Evolutionary conservation across 1,284 basidiomycete species (phyloP).

Genomic region (Trichosporon coremiiforme): DNA sequence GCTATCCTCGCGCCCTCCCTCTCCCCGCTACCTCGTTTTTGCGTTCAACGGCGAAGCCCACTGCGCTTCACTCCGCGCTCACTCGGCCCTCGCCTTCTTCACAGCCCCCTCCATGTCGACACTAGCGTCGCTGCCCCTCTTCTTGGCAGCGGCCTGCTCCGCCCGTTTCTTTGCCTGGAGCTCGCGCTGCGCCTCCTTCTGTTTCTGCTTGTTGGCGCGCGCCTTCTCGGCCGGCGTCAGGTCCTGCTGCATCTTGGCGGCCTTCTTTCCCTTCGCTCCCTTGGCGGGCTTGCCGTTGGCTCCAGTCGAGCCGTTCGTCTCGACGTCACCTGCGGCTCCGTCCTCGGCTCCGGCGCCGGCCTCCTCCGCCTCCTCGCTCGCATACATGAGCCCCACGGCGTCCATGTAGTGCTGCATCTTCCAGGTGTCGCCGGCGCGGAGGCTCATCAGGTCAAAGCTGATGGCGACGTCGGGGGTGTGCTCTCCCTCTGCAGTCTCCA

Average conservation of each 20-base stretch:
- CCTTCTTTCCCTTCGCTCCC: neutral
- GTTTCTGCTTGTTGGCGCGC: neutral
- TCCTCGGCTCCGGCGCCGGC: conserved; percentile 43
- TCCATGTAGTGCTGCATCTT: conserved; percentile 73
- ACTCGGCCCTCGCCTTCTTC: conserved; percentile 7
- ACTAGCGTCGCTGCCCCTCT: neutral
- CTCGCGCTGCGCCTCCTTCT: neutral
- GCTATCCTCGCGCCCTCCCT: neutral
- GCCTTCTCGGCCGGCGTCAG: neutral
- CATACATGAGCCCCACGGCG: conserved; percentile 69
- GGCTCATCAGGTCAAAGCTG: conserved; percentile 76
- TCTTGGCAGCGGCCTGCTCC: conserved; percentile 6
- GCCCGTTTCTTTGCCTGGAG: neutral
- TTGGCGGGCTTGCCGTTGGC: neutral
- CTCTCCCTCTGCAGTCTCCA: neutral
- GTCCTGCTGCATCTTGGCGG: neutral
- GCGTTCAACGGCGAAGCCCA: too few species aligned
- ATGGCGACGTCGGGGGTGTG: conserved; percentile 63
- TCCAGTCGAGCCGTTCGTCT: neutral
- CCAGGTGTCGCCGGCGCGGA: conserved; percentile 76
- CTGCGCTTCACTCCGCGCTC: neutral
- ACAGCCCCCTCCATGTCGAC: neutral
- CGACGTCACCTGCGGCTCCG: conserved; percentile 54
- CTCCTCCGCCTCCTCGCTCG: conserved; percentile 62
- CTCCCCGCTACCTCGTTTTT: too few species aligned